Conservation (phyloP, 2,329 filamentous ascomycete genomes). For the Aspergillus ochraceoroseus region DNA sequence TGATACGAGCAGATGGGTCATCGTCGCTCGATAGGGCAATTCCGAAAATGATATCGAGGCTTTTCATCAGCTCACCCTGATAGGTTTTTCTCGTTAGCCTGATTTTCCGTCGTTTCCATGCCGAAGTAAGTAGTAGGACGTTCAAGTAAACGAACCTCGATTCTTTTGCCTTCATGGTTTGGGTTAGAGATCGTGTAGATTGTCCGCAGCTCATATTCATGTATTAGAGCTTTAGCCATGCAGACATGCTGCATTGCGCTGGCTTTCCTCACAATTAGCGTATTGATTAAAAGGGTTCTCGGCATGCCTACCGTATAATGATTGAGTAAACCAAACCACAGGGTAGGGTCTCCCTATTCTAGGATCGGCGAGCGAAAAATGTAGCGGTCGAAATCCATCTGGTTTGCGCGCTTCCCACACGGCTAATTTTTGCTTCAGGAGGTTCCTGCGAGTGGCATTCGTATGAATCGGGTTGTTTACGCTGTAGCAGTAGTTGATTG, state of each 20-base stretch:
- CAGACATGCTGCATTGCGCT: constrained; percentile 34
- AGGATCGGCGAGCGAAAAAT: constrained; percentile 28
- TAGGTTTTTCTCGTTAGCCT: not conserved
- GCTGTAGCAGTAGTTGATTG: constrained; percentile 33
- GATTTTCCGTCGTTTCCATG: not conserved
- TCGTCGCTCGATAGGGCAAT: constrained; percentile 34
- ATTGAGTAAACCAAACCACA: constrained; percentile 31
- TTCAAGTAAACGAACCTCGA: constrained; percentile 25
- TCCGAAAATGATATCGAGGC: constrained; percentile 32
- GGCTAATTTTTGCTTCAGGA: constrained; percentile 25
- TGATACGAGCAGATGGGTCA: constrained; percentile 31
- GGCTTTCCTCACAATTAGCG: constrained; percentile 18
- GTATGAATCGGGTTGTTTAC: constrained; percentile 20
- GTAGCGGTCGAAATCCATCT: constrained; percentile 29
- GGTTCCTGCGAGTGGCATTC: constrained; percentile 16
- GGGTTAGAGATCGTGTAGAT: constrained; percentile 7
- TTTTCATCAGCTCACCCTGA: constrained; percentile 27
- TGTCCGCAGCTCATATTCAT: constrained; percentile 23
- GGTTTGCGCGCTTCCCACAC: constrained; percentile 29
- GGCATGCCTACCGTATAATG: constrained; percentile 30
- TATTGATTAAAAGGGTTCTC: too few species aligned
- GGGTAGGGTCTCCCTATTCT: constrained; percentile 30
- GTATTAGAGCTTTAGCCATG: constrained; percentile 31
- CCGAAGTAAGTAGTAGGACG: too few species aligned
- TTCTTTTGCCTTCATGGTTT: constrained; percentile 16